Conservation (phyloP, 345 rosid genomes). For the Syzygium aromaticum region DNA sequence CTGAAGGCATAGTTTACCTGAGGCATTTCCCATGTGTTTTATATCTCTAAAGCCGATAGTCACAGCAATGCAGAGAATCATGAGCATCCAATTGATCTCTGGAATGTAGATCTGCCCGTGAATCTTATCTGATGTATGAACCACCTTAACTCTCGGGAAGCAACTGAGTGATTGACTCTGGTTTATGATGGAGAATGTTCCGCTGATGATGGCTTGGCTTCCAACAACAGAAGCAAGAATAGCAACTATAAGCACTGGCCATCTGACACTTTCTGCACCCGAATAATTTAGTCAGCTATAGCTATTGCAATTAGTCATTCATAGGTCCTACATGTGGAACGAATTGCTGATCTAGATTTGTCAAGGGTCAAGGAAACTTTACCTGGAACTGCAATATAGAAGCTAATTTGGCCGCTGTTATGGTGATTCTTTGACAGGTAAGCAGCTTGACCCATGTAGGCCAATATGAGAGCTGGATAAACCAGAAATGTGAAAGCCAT, state of each 20-base stretch:
- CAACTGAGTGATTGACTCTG: constrained; percentile 28
- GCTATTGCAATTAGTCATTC: neutral
- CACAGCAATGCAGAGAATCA: constrained; percentile 23
- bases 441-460: constrained; percentile 19
- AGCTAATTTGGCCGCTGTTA: constrained; percentile 1
- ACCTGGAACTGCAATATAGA: constrained; percentile 12
- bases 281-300: neutral
- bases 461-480: constrained; percentile 14
- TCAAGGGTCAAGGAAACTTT: neutral
- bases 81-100: constrained; percentile 46
- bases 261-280: constrained; percentile 6
- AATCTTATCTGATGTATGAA: constrained; percentile 37
- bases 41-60: constrained; percentile 16
- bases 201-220: constrained; percentile 16
- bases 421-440: constrained; percentile 8
- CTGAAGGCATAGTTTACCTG: neutral
- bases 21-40: constrained; percentile 12
- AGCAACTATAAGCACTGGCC: constrained; percentile 14
- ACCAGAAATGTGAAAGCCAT: constrained; percentile 15
- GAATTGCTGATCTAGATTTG: neutral
- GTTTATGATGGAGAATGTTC: constrained; percentile 14
- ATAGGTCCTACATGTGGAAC: neutral
- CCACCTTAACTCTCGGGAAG: constrained; percentile 40
- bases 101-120: constrained; percentile 50
- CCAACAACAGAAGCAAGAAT: constrained; percentile 16